Percentiles rank a stretch among this genome's conserved stretches.
These are phyloP conservation scores for Scutellaria galericulata DNA, from an alignment of 257 asterid genomes.

Conservation along the genomic window DNA sequence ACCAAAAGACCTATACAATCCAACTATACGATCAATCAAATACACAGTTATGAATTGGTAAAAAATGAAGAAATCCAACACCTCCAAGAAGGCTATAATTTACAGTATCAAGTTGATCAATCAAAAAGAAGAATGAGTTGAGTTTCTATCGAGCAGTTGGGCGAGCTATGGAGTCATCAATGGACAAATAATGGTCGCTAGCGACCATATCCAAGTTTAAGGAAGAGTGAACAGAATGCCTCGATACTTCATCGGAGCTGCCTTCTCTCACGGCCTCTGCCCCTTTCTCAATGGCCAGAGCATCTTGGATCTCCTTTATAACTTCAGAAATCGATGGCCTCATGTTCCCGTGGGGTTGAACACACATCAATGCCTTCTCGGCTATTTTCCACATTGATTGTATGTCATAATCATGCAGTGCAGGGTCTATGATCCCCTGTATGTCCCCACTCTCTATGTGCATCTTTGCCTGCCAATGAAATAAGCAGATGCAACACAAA, in stretches of 20 bases:
- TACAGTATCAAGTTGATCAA: conserved; percentile 35
- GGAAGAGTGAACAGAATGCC: conserved; percentile 82
- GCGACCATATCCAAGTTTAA: conserved; percentile 63
- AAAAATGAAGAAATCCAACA: conserved; percentile 8
- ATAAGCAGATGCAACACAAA: not conserved
- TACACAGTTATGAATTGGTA: not conserved
- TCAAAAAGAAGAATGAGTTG: not conserved
- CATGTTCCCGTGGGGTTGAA: conserved; percentile 95
- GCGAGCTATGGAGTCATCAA: conserved; percentile 74
- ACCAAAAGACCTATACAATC: conserved; percentile 1
- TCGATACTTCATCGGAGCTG: conserved; percentile 81
- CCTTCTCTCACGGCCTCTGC: conserved; percentile 71
- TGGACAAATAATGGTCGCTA: conserved; percentile 69
- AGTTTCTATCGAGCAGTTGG: conserved; percentile 80
- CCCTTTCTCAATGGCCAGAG: conserved; percentile 72
- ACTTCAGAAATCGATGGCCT: conserved; percentile 96
- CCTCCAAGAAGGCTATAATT: conserved; percentile 33
- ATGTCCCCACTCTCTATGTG: conserved; percentile 96
- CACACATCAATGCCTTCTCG: conserved; percentile 95
- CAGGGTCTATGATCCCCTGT: conserved; percentile 92
- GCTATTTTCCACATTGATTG: conserved; percentile 99
- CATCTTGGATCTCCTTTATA: conserved; percentile 91
- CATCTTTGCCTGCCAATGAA: conserved; percentile 67
- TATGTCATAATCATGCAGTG: conserved; percentile 71
- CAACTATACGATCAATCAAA: not conserved